Evolutionary conservation across 352 stramenopile genomes (phyloP).

Genomic region (Globisporangium cederbergense): DNA sequence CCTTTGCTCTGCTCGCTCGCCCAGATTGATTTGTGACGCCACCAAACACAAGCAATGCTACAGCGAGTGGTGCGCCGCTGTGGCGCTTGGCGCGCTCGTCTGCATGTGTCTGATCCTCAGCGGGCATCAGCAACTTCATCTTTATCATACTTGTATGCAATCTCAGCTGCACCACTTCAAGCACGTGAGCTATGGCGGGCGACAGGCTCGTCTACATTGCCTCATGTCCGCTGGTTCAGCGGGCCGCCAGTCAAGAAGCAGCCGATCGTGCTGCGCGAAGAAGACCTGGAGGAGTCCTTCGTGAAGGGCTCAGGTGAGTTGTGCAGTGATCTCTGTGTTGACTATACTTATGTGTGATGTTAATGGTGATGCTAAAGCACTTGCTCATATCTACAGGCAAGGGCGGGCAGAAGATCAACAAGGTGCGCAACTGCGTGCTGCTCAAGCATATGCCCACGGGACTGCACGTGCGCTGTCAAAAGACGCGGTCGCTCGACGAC

Average conservation of each 20-base stretch:
- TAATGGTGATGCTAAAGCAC: background rate
- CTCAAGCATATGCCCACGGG: constrained; percentile 82
- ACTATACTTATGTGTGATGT: no score
- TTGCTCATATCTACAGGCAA: constrained; percentile 36
- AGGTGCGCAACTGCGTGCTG: constrained; percentile 87
- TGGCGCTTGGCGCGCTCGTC: background rate
- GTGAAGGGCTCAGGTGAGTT: constrained; percentile 76
- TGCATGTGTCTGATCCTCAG: background rate
- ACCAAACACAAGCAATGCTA: background rate
- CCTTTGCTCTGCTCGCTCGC: no score
- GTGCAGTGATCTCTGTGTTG: background rate
- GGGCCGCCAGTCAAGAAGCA: constrained; percentile 5
- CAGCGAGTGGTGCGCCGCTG: constrained; percentile 7
- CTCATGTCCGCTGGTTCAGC: constrained; percentile 4
- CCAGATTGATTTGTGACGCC: no score
- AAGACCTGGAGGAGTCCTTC: constrained; percentile 77
- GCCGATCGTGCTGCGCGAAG: constrained; percentile 45
- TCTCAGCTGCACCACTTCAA: background rate
- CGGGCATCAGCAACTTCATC: background rate
- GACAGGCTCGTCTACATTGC: background rate
- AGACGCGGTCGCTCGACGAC: constrained; percentile 76
- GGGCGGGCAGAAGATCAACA: constrained; percentile 91
- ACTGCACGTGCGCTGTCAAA: constrained; percentile 72
- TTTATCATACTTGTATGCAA: background rate
- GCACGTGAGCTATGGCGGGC: background rate